phyloP scores from a whole-genome alignment of 139 green algal genomes.

The Raphidocelis subcapitata region DNA sequence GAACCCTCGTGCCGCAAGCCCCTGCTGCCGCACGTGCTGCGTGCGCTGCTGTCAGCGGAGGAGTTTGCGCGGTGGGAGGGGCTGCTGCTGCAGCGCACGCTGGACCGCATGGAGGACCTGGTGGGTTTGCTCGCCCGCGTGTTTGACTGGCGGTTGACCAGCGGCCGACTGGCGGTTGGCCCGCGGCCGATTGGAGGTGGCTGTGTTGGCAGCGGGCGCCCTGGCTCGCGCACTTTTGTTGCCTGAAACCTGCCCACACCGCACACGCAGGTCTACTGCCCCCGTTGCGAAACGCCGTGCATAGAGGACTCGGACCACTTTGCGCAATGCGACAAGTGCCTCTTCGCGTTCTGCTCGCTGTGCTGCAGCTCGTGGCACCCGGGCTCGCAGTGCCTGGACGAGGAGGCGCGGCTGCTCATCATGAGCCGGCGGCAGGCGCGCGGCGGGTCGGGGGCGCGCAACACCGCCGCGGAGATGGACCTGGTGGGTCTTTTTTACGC shows the following conservation, averaged over 20 bases:
- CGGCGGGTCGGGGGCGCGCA: no score
- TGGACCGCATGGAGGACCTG: conserved; percentile 76
- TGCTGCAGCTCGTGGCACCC: conserved; percentile 73
- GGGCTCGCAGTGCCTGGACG: conserved; percentile 45
- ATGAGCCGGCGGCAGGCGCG: no score
- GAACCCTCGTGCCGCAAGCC: conserved; percentile 53
- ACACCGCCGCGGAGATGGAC: no score
- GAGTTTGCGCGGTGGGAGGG: conserved; percentile 55
- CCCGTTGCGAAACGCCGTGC: conserved; percentile 60
- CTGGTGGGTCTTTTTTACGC: no score
- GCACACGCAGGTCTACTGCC: conserved; percentile 87
- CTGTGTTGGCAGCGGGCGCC: no score
- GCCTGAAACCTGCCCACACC: no score
- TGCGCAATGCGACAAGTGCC: conserved; percentile 69
- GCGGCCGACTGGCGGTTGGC: no score
- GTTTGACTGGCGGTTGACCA: no score
- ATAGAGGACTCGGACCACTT: conserved; percentile 80
- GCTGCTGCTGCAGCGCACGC: conserved; percentile 68
- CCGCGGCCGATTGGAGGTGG: no score
- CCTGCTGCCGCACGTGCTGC: conserved; percentile 43
- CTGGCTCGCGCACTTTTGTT: no score
- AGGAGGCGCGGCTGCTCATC: no score
- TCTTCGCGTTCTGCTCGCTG: conserved; percentile 80
- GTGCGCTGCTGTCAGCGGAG: conserved; percentile 25
- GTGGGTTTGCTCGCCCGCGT: no score